phyloP scores from a whole-genome alignment of 2,329 filamentous ascomycete species.

The Colletotrichum chlorophyti region DNA sequence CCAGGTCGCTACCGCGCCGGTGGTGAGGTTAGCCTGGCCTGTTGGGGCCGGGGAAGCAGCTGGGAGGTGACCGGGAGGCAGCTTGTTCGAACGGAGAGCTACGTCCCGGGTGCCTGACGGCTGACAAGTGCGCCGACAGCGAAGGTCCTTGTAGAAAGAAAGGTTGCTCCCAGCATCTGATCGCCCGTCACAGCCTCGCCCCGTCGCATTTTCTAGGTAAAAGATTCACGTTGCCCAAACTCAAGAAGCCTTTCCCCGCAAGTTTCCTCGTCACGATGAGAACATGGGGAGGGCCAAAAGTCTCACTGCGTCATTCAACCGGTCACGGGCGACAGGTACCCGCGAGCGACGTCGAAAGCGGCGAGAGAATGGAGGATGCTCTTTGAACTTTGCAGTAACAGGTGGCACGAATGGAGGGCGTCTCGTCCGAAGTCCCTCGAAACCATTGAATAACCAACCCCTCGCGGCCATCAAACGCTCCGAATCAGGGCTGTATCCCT shows the following conservation, averaged over 20 bases:
- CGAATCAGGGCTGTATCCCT: slow-evolving; percentile 5
- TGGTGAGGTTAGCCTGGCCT: neutral
- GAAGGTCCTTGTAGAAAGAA: neutral
- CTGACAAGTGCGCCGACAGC: slow-evolving; percentile 1
- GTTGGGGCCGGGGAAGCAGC: neutral
- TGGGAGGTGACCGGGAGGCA: neutral
- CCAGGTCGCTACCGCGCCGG: neutral
- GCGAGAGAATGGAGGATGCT: neutral
- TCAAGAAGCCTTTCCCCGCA: no score
- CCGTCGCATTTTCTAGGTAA: no score
- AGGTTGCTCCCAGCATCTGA: neutral
- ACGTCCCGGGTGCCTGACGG: neutral
- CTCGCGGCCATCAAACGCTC: slow-evolving; percentile 14
- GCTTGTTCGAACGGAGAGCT: neutral
- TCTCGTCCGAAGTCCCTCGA: neutral
- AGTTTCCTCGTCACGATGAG: neutral
- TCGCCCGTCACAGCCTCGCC: neutral
- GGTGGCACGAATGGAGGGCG: slow-evolving; percentile 14
- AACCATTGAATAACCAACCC: neutral
- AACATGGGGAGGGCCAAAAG: neutral
- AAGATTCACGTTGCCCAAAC: no score
- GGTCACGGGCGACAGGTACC: neutral
- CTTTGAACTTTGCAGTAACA: neutral
- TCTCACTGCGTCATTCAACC: neutral
- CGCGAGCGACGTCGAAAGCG: slow-evolving; percentile 1